These are phyloP conservation scores for Phytophthora hibernalis DNA, from an alignment of 352 stramenopile genomes.

Conservation along the genomic window DNA sequence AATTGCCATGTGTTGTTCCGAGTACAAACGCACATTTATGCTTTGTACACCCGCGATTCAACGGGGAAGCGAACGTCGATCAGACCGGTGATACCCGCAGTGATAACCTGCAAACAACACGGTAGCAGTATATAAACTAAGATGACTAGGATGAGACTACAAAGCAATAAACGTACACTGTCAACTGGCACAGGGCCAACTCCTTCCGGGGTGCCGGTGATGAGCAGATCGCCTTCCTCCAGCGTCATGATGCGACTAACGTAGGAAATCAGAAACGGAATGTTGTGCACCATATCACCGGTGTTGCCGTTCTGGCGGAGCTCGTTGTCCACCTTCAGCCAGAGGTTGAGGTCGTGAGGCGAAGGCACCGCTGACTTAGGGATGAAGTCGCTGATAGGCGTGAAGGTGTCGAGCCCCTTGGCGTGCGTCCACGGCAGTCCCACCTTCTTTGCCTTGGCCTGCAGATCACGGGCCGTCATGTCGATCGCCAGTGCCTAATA, in stretches of 20 bases:
- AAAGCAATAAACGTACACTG: conserved; percentile 49
- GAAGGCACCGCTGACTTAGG: conserved; percentile 64
- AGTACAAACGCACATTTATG: conserved; percentile 10
- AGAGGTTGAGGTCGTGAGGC: conserved; percentile 78
- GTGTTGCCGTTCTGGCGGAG: conserved; percentile 79
- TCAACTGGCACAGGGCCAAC: conserved; percentile 68
- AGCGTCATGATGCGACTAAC: conserved; percentile 87
- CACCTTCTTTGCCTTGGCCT: conserved; percentile 80
- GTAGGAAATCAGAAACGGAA: conserved; percentile 79
- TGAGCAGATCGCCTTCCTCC: conserved; percentile 86
- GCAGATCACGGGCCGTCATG: conserved; percentile 82
- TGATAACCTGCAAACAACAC: conserved; percentile 57
- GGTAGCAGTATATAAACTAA: conserved; percentile 1
- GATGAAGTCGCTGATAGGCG: conserved; percentile 84
- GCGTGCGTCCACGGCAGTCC: conserved; percentile 78
- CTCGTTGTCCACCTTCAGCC: conserved; percentile 83
- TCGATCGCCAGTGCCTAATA: conserved; percentile 73
- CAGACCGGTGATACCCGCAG: conserved; percentile 73
- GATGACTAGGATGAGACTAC: neutral
- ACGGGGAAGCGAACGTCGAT: conserved; percentile 77
- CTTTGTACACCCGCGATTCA: conserved; percentile 62
- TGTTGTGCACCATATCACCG: conserved; percentile 81
- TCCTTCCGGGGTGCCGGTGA: conserved; percentile 85
- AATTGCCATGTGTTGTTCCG: neutral
- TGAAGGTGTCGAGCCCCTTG: conserved; percentile 87